Conservation (phyloP, 352 stramenopile genomes). For the Plasmopara muralis region DNA sequence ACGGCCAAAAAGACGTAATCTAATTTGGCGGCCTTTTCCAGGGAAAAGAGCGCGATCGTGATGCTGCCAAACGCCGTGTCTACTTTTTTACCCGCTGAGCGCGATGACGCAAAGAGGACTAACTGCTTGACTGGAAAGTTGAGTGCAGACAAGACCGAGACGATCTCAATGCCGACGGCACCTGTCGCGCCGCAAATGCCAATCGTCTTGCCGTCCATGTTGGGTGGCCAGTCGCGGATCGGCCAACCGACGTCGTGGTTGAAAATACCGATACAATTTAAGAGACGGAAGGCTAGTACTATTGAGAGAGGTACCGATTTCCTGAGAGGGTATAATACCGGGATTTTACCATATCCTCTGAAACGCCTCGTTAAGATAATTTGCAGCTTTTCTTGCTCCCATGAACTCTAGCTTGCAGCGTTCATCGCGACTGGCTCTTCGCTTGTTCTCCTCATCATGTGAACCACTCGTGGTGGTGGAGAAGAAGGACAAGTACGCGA, state of each 20-base stretch:
- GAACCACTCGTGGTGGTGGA: slow-evolving; percentile 67
- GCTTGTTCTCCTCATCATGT: slow-evolving; percentile 26
- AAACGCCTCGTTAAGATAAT: too few relatives aligned
- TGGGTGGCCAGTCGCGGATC: too few relatives aligned
- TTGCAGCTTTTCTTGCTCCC: too few relatives aligned
- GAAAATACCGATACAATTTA: too few relatives aligned
- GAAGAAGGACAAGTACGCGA: slow-evolving; percentile 60
- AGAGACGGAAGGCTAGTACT: too few relatives aligned
- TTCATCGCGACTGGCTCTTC: slow-evolving; percentile 2
- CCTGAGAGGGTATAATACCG: too few relatives aligned
- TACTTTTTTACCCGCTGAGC: slow-evolving; percentile 89
- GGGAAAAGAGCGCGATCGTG: slow-evolving; percentile 92
- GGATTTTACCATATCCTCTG: too few relatives aligned
- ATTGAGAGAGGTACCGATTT: too few relatives aligned
- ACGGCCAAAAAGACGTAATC: slow-evolving; percentile 98
- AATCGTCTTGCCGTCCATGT: slow-evolving; percentile 45
- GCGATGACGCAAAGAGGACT: slow-evolving; percentile 92
- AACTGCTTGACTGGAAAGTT: slow-evolving; percentile 90
- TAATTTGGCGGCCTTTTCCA: slow-evolving; percentile 88
- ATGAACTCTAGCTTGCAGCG: slow-evolving; percentile 9
- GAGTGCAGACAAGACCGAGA: slow-evolving; percentile 78
- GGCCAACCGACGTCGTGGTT: too few relatives aligned
- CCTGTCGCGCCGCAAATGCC: slow-evolving; percentile 85
- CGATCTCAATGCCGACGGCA: slow-evolving; percentile 96
- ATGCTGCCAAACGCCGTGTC: slow-evolving; percentile 88